Conservation (phyloP, 306 rosid species). For the Trifolium dubium region DNA sequence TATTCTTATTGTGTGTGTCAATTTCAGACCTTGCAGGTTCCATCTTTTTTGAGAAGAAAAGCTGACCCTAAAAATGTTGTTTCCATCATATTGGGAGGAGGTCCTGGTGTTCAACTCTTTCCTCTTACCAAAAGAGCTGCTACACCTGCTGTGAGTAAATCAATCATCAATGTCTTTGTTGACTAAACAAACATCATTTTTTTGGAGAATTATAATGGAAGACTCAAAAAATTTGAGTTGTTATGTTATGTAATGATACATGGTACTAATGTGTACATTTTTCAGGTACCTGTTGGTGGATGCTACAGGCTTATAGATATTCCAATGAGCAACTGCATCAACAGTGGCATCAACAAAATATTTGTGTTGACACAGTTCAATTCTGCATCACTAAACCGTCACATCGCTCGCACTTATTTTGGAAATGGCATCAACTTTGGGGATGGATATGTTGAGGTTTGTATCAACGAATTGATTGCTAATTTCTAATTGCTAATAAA, state of each 20-base stretch:
- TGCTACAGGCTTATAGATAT: conserved; percentile 90
- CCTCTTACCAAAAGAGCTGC: conserved; percentile 86
- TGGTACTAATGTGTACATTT: neutral
- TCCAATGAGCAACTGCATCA: conserved; percentile 98
- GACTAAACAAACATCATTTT: neutral
- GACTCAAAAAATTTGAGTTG: conserved; percentile 1
- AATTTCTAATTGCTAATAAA: neutral
- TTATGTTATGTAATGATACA: conserved; percentile 24
- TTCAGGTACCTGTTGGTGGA: conserved; percentile 97
- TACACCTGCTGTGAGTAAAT: conserved; percentile 66
- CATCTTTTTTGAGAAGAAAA: conserved; percentile 54
- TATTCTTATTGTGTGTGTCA: conserved; percentile 31
- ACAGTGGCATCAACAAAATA: conserved; percentile 85
- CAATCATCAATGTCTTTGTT: conserved; percentile 14
- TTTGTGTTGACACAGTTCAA: conserved; percentile 86
- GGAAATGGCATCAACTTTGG: conserved; percentile 92
- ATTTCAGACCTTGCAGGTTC: conserved; percentile 69
- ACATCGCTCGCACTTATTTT: conserved; percentile 83
- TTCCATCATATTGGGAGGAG: conserved; percentile 88
- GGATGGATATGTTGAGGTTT: conserved; percentile 94
- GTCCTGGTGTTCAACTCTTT: conserved; percentile 78
- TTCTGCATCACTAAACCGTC: conserved; percentile 91
- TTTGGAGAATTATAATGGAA: conserved; percentile 2
- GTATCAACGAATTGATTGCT: neutral
- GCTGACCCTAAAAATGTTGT: conserved; percentile 81